Evolutionary conservation across 2,329 filamentous ascomycete genomes (phyloP).

Genomic region (Trichocomaceae sp.): DNA sequence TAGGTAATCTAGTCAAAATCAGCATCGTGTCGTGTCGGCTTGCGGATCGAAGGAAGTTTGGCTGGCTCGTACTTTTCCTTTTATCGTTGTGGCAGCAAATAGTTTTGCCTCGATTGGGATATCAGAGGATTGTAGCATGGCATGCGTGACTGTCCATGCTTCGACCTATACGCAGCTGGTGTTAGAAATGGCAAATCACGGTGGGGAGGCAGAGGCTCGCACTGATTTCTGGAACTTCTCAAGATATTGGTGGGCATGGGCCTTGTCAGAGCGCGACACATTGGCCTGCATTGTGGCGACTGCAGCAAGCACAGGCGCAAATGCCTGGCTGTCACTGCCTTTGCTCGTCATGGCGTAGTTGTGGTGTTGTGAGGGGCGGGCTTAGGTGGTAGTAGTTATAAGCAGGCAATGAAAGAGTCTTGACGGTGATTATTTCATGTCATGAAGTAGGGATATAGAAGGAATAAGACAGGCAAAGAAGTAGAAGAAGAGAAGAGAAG

Average conservation of each 20-base stretch:
- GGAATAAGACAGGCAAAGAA: background rate
- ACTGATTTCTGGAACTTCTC: conserved; percentile 98
- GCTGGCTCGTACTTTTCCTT: conserved; percentile 74
- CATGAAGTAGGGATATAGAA: background rate
- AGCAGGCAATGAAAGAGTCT: conserved; percentile 3
- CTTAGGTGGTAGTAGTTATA: background rate
- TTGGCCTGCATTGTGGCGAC: conserved; percentile 85
- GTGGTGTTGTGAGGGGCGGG: conserved; percentile 9
- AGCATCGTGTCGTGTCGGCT: conserved; percentile 19
- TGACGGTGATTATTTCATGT: background rate
- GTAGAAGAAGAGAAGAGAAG: background rate
- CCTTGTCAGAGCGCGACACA: conserved; percentile 74
- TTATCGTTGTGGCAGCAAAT: conserved; percentile 93
- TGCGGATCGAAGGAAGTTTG: background rate
- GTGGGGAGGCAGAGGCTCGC: conserved; percentile 33
- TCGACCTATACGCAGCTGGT: conserved; percentile 54
- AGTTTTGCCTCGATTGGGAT: conserved; percentile 79
- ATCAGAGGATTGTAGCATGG: conserved; percentile 70
- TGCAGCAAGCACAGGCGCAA: conserved; percentile 78
- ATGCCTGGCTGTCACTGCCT: conserved; percentile 60
- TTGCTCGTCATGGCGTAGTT: conserved; percentile 64
- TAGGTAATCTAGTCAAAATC: conserved; percentile 71
- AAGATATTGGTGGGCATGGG: conserved; percentile 82
- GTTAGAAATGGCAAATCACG: background rate
- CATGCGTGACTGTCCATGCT: conserved; percentile 84